Evolutionary conservation across 192 early-diverging fungal genomes (phyloP).

Genomic region (Podila verticillata): DNA sequence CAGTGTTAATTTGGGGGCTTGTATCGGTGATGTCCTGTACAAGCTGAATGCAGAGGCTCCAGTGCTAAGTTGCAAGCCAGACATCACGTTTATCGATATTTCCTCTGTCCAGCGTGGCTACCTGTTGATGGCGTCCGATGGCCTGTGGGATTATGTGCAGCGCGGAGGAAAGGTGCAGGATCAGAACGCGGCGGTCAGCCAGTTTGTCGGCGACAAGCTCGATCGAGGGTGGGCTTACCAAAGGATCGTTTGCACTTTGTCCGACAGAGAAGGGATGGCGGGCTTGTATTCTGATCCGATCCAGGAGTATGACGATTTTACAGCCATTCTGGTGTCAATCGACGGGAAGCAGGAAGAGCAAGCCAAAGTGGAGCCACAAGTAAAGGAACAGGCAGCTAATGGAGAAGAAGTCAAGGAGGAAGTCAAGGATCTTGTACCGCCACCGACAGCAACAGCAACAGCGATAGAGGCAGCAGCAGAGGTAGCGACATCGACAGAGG

Average conservation of each 20-base stretch:
- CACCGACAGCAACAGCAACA: too few relatives aligned
- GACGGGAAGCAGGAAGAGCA: neutral
- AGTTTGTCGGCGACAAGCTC: slow-evolving; percentile 57
- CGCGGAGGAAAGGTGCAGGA: slow-evolving; percentile 57
- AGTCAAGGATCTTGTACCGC: too few relatives aligned
- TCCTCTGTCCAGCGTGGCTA: slow-evolving; percentile 45
- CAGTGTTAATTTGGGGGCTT: slow-evolving; percentile 63
- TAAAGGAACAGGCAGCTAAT: too few relatives aligned
- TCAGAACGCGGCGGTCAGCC: slow-evolving; percentile 61
- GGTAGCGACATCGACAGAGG: too few relatives aligned
- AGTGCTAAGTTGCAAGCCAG: slow-evolving; percentile 60
- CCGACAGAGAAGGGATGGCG: slow-evolving; percentile 59
- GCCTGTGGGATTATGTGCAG: slow-evolving; percentile 64
- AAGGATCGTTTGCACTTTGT: slow-evolving; percentile 55
- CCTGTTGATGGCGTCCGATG: slow-evolving; percentile 66
- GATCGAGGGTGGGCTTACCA: slow-evolving; percentile 61
- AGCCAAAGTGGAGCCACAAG: neutral
- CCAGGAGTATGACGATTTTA: slow-evolving; percentile 68
- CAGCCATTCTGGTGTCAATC: slow-evolving; percentile 55
- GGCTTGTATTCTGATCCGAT: slow-evolving; percentile 60
- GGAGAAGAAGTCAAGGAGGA: too few relatives aligned
- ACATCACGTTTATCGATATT: slow-evolving; percentile 61
- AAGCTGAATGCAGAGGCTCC: slow-evolving; percentile 58
- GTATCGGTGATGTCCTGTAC: slow-evolving; percentile 66
- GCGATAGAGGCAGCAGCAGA: too few relatives aligned